phyloP scores from a whole-genome alignment of 1,284 basidiomycete species.

The Phlebopus sp. region DNA sequence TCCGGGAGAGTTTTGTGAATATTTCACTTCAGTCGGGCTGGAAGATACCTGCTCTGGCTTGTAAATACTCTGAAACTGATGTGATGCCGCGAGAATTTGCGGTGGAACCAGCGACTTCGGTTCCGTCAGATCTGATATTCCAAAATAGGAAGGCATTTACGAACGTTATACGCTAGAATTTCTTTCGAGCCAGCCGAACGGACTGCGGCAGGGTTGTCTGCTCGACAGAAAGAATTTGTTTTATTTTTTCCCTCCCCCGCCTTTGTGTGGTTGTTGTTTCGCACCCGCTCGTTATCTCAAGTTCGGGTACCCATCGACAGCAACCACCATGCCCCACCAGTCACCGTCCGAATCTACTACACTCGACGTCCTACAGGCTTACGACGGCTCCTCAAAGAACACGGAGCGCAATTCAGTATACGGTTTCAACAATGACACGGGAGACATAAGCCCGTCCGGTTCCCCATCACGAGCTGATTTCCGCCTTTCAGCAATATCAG shows the following conservation, averaged over 20 bases:
- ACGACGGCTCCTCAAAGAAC: conserved; percentile 12
- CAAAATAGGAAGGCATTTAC: conserved; percentile 30
- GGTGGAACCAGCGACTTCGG: neutral
- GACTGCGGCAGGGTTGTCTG: neutral
- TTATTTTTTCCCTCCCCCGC: conserved; percentile 20
- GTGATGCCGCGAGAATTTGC: too few species aligned
- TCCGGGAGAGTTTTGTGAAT: too few species aligned
- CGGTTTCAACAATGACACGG: conserved; percentile 3
- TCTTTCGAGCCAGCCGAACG: conserved; percentile 12
- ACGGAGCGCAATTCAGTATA: conserved; percentile 1
- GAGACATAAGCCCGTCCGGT: conserved; percentile 7
- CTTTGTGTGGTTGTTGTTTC: conserved; percentile 4
- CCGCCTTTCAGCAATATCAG: conserved; percentile 26
- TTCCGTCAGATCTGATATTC: conserved; percentile 2
- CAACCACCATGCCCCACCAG: conserved; percentile 7
- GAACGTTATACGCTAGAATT: conserved; percentile 23
- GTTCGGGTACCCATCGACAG: conserved; percentile 14
- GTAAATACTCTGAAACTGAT: too few species aligned
- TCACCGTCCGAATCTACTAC: conserved; percentile 30
- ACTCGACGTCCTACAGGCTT: conserved; percentile 28
- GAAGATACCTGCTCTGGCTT: too few species aligned
- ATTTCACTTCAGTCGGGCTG: too few species aligned
- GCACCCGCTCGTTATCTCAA: conserved; percentile 5
- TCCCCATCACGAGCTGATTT: conserved; percentile 23
- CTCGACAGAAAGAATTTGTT: conserved; percentile 13